Evolutionary conservation across 176 grass and related monocot genomes (phyloP).

Genomic region (Raddia guianensis): DNA sequence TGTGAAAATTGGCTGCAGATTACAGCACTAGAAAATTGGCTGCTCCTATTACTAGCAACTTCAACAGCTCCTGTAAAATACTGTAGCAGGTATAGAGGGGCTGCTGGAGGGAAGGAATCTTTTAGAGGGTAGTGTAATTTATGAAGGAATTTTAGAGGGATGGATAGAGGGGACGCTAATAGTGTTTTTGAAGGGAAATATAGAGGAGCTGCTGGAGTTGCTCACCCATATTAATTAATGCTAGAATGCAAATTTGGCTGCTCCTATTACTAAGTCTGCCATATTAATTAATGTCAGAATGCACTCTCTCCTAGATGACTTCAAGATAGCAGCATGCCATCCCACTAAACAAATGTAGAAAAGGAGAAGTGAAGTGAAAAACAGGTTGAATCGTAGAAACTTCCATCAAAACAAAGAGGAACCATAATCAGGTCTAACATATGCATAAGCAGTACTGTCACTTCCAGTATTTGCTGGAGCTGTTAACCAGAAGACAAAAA

Average conservation of each 20-base stretch:
- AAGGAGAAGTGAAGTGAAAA: slow-evolving; percentile 20
- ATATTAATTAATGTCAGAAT: slow-evolving; percentile 15
- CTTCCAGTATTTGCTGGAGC: slow-evolving; percentile 15
- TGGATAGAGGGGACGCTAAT: too few relatives aligned
- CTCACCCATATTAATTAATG: slow-evolving; percentile 12
- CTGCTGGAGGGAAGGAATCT: too few relatives aligned
- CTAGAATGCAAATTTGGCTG: slow-evolving; percentile 29
- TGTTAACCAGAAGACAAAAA: slow-evolving; percentile 7
- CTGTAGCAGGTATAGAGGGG: too few relatives aligned
- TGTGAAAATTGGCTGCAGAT: slow-evolving; percentile 15
- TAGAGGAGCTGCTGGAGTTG: too few relatives aligned
- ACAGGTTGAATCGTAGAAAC: slow-evolving; percentile 6
- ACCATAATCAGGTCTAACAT: background rate
- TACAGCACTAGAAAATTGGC: slow-evolving; percentile 1
- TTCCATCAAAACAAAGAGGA: background rate
- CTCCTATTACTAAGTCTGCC: background rate
- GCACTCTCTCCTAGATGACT: slow-evolving; percentile 3
- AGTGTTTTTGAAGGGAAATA: too few relatives aligned
- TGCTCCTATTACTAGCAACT: background rate
- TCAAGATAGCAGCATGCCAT: background rate
- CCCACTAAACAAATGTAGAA: slow-evolving; percentile 16
- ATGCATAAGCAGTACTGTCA: slow-evolving; percentile 8
- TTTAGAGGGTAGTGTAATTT: too few relatives aligned
- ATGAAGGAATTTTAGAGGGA: too few relatives aligned
- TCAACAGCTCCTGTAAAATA: too few relatives aligned